Base-by-base conservation (phyloP, 1,139 yeast species). In the Pichia sp. region DNA sequence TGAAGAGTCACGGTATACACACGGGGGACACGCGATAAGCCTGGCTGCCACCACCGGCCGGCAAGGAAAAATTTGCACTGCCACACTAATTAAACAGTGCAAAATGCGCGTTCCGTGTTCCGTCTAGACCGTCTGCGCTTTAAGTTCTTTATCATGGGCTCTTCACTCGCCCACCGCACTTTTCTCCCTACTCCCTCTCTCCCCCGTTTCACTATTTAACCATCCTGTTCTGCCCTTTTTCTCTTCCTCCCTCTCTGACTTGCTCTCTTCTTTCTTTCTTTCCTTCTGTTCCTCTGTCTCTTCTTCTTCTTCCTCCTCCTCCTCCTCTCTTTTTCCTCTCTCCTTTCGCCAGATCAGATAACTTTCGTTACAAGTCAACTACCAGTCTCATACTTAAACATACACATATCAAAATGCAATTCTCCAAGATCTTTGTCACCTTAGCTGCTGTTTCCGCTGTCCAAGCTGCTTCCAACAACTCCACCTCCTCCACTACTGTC, bases 351-450 rank as follows among this genome's bases (percentile, higher is more conserved):
- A 41, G 31, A 38, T n/a, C 18, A n/a, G n/a, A 19, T 33, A 28
- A 33, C 47, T 38, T 20, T 45, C 47, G 47, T 28, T 45, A 38
- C 27, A 24, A 33, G n/a, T 27, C 32, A n/a, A 12, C 34, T 18
- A 30, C 18, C 20, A 18, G 12, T n/a, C 40, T 18, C 31, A 28
- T 8, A 12, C 14, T 10, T 12, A n/a, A n/a, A n/a, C 21, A 34
- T 12, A 36, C 30, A 45, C 40, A 38, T 27, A 19, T 12, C 15
- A 44, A 11, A 73, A 80, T 81, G 86, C 84, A 81, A 73, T 79
- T 79, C 82, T 74, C 76, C 20, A 58, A 54, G 66, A 67, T 78
- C 61, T 68, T 75, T 63, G 71, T 77, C 48, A 53, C 66, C 41
- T 54, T 61, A 48, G 61, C 67, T 54, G 67, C 77, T 54, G 74